Conservation (phyloP, 495 filamentous ascomycete genomes). For the Tuber borchii region DNA sequence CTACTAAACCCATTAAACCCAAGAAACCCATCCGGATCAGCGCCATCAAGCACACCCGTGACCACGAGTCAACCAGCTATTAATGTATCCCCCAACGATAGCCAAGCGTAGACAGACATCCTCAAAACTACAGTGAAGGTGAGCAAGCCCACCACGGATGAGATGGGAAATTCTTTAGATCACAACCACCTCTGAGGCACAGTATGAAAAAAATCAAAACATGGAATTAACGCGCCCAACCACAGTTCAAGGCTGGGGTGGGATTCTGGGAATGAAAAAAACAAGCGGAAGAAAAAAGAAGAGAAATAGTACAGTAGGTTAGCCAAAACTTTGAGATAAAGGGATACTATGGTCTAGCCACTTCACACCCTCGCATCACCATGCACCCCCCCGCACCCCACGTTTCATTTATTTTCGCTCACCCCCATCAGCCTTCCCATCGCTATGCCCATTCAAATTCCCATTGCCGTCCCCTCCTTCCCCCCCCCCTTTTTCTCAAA, state of each 20-base stretch:
- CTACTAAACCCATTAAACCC: background rate
- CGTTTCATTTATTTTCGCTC: background rate
- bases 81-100: background rate
- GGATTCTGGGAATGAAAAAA: background rate
- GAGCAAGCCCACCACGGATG: background rate
- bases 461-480: background rate
- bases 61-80: background rate
- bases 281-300: background rate
- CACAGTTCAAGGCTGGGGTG: background rate
- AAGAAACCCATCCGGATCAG: background rate
- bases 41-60: background rate
- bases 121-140: background rate
- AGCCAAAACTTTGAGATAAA: constrained; percentile 1
- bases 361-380: constrained; percentile 1
- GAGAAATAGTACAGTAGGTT: background rate
- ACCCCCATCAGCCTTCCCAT: background rate
- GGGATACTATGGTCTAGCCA: constrained; percentile 4
- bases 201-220: background rate
- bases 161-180: background rate
- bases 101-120: background rate
- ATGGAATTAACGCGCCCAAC: background rate
- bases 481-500: background rate
- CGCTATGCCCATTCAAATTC: background rate
- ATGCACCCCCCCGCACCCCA: too few species aligned
- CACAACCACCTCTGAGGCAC: background rate